phyloP scores from a whole-genome alignment of 1,139 yeast species.

The Yamadazyma oceani region DNA sequence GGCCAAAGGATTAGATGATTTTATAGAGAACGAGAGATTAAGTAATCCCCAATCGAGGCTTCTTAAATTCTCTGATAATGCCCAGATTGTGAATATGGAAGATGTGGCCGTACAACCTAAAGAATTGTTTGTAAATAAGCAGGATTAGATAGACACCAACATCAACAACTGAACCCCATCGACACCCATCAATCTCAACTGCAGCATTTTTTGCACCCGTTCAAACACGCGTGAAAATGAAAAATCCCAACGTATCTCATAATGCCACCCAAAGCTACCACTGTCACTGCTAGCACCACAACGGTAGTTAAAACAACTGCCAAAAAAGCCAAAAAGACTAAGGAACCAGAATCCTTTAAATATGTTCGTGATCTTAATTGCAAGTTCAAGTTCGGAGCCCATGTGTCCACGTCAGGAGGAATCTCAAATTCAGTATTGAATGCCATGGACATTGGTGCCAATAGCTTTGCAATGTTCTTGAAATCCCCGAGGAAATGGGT shows the following conservation, averaged over 20 bases:
- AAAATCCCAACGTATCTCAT: too few relatives aligned
- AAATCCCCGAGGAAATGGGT: slow-evolving; percentile 93
- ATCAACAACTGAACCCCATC: too few relatives aligned
- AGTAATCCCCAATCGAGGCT: slow-evolving; percentile 3
- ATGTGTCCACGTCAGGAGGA: slow-evolving; percentile 72
- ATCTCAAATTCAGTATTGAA: slow-evolving; percentile 74
- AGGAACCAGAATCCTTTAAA: slow-evolving; percentile 17
- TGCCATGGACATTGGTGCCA: slow-evolving; percentile 75
- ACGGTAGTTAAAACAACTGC: slow-evolving; percentile 9
- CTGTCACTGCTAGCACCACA: too few relatives aligned
- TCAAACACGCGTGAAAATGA: too few relatives aligned
- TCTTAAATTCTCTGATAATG: slow-evolving; percentile 15
- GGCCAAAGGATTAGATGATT: slow-evolving; percentile 19
- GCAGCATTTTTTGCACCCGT: too few relatives aligned
- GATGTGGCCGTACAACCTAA: not conserved
- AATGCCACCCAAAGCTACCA: too few relatives aligned
- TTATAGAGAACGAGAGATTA: slow-evolving; percentile 12
- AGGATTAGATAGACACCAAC: not conserved
- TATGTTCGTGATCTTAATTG: slow-evolving; percentile 23
- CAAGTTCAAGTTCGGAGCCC: slow-evolving; percentile 72
- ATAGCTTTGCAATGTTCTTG: slow-evolving; percentile 85
- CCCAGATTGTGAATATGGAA: slow-evolving; percentile 3
- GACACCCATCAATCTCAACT: too few relatives aligned
- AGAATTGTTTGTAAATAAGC: not conserved
- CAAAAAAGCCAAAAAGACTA: slow-evolving; percentile 10